phyloP scores from a whole-genome alignment of 345 rosid species.

The Erysimum cheiranthoides region DNA sequence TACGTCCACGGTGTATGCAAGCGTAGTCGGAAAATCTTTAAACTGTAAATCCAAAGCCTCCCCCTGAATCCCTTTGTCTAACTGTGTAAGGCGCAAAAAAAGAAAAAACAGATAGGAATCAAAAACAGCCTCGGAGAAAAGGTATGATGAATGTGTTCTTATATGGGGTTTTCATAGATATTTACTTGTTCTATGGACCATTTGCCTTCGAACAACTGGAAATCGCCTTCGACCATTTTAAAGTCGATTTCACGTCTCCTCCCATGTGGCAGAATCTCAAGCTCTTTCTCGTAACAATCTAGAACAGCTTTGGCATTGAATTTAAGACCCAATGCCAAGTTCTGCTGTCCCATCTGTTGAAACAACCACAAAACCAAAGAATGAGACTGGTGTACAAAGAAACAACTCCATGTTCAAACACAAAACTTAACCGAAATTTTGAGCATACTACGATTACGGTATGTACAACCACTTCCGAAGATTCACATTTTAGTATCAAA shows the following conservation, averaged over 20 bases:
- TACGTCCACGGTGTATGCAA: slow-evolving; percentile 67
- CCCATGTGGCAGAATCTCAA: slow-evolving; percentile 60
- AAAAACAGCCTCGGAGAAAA: background rate
- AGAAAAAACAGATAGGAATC: background rate
- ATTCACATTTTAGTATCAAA: slow-evolving; percentile 15
- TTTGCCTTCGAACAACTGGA: slow-evolving; percentile 82
- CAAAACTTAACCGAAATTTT: background rate
- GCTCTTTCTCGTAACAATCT: slow-evolving; percentile 89
- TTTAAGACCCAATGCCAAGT: slow-evolving; percentile 76
- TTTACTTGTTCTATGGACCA: slow-evolving; percentile 92
- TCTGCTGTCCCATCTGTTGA: slow-evolving; percentile 79
- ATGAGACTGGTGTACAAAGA: slow-evolving; percentile 1
- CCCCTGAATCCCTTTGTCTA: slow-evolving; percentile 42
- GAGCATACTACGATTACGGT: background rate
- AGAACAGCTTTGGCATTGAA: slow-evolving; percentile 85
- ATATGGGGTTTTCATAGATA: background rate
- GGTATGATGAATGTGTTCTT: background rate
- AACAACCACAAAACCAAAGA: slow-evolving; percentile 17
- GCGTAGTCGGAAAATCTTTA: slow-evolving; percentile 62
- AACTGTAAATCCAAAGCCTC: slow-evolving; percentile 42
- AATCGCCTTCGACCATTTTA: slow-evolving; percentile 94
- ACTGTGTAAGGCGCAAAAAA: slow-evolving; percentile 47
- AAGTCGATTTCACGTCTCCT: slow-evolving; percentile 84
- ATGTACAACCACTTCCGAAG: background rate
- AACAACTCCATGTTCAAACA: background rate